Evolutionary conservation across 176 grass and related monocot species (phyloP).

Genomic region (Poa annua): DNA sequence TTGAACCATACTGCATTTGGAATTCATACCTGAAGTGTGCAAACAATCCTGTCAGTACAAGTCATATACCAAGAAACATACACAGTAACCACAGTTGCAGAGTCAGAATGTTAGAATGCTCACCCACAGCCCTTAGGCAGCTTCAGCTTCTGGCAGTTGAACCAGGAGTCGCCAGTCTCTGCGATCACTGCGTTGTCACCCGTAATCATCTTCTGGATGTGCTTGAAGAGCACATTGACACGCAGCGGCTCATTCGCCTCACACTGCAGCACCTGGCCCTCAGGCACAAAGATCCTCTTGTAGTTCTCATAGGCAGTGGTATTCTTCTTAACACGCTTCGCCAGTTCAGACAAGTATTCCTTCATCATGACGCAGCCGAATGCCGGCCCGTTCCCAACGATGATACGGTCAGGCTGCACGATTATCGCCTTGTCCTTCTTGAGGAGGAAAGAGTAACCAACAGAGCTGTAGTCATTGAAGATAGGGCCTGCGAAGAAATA

Average conservation of each 20-base stretch:
- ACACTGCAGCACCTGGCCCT: slow-evolving; percentile 52
- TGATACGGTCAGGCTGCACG: slow-evolving; percentile 51
- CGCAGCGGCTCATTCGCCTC: slow-evolving; percentile 67
- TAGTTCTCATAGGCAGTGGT: slow-evolving; percentile 78
- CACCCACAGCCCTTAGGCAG: slow-evolving; percentile 86
- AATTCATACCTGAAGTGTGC: slow-evolving; percentile 63
- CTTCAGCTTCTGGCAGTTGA: slow-evolving; percentile 87
- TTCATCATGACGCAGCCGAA: slow-evolving; percentile 60
- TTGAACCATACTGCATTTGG: slow-evolving; percentile 88
- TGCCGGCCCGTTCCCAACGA: slow-evolving; percentile 44
- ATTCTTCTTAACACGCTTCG: slow-evolving; percentile 71
- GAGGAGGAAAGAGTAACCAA: slow-evolving; percentile 56
- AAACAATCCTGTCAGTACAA: slow-evolving; percentile 23
- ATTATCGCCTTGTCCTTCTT: slow-evolving; percentile 61
- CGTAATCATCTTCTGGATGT: slow-evolving; percentile 72
- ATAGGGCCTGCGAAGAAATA: slow-evolving; percentile 81
- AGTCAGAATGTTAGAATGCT: slow-evolving; percentile 17
- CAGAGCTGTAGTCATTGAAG: slow-evolving; percentile 93
- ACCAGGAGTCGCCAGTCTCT: slow-evolving; percentile 92
- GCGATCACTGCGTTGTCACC: slow-evolving; percentile 64
- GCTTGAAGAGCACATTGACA: slow-evolving; percentile 84
- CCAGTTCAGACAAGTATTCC: slow-evolving; percentile 55
- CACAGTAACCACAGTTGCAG: neutral
- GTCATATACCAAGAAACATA: too few species aligned
- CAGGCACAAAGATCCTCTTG: slow-evolving; percentile 77